Evolutionary conservation across 1,284 basidiomycete genomes (phyloP), one percentile per base, ranked within the genome.

Genomic region (Fomes fomentarius): DNA sequence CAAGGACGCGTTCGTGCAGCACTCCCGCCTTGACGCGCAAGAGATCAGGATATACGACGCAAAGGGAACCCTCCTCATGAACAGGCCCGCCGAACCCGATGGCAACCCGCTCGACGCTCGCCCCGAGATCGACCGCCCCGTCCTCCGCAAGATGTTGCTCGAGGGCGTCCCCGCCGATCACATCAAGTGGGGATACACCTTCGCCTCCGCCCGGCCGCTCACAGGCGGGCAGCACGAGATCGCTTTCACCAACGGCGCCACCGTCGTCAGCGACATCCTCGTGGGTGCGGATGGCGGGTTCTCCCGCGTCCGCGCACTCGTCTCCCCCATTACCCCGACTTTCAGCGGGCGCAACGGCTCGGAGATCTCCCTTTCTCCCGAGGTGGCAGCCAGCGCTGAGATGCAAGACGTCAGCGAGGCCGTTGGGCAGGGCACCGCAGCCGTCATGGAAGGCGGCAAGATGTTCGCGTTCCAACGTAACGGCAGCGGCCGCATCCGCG

Each of bases 111-210:
- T n/a, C n/a, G n/a, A n/a, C n/a, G n/a, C n/a, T n/a, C n/a, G n/a
- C n/a, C n/a, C n/a, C n/a, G 55, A 56, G 50, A 52, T 56, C 35
- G 40, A 56, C 46, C 49, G 54, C 11, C 33, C 45, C 26, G 41
- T 52, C 45, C 50, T 56, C 9, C 54, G 54, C 28, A 21, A 51
- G 35, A 47, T 56, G 19, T 22, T 56, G 6, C 45, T 56, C 50
- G 50, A 56, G 34, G 46, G 45, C 12, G 41, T 56, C 1, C 54
- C 49, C 8, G 22, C 24, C 7, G 47, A 50, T 6, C 17, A 21
- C 10, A 41, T 54, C 47, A 54, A 50, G 42, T 54, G 47, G 53
- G 47, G 43, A 10, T 43, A 54, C 15, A 31, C 30, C 1, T 47
- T 54, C 37, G n/a, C 38, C 17, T 21, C 28, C 14, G 41, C 41